phyloP scores from a whole-genome alignment of 2,329 filamentous ascomycete species.

The Helotiales sp. region DNA sequence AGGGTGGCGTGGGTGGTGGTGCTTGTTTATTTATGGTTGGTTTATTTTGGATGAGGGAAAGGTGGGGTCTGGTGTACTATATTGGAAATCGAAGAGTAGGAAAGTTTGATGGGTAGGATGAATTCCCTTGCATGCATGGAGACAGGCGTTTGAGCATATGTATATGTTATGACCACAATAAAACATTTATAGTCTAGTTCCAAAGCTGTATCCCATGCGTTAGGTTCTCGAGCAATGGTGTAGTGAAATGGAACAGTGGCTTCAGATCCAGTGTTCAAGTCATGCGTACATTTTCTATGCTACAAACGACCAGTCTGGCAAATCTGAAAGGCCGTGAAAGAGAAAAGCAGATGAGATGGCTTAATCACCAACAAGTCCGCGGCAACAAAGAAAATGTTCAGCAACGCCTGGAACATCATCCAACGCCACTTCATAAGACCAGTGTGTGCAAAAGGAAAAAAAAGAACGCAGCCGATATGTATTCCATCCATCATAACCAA shows the following conservation, averaged over 20 bases:
- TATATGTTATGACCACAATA: not conserved
- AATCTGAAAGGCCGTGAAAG: not conserved
- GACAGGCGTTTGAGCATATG: not conserved
- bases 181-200: too few species aligned
- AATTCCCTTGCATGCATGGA: not conserved
- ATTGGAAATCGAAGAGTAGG: not conserved
- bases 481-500: not conserved
- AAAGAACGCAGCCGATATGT: not conserved
- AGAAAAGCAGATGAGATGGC: not conserved
- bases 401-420: not conserved
- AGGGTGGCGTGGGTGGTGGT: slow-evolving; percentile 52
- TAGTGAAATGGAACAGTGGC: too few species aligned
- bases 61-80: not conserved
- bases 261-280: too few species aligned
- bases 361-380: too few species aligned
- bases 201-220: too few species aligned
- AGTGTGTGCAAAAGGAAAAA: not conserved
- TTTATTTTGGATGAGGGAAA: slow-evolving; percentile 10
- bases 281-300: not conserved
- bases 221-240: not conserved
- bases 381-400: not conserved
- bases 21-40: slow-evolving; percentile 17
- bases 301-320: not conserved
- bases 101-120: not conserved
- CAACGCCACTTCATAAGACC: not conserved